These are phyloP conservation scores for Termitomyces eurrhizus DNA, from an alignment of 768 basidiomycete genomes.

Conservation along the genomic window DNA sequence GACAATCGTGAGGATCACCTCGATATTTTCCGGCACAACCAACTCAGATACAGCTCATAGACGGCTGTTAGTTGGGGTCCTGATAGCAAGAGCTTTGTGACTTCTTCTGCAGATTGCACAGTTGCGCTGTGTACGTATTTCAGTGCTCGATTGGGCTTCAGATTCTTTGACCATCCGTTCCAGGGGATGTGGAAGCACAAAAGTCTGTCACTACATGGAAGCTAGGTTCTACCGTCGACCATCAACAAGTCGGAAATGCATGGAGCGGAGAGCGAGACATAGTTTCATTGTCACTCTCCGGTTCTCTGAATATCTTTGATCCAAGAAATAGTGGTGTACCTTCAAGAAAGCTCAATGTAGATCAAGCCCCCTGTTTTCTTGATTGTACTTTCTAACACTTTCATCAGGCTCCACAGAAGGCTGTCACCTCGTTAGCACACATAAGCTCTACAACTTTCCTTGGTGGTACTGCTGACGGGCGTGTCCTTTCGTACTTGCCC, in stretches of 20 bases:
- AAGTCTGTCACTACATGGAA: conserved; percentile 68
- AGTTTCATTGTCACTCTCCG: conserved; percentile 80
- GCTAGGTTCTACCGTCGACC: conserved; percentile 64
- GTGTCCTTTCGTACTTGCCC: conserved; percentile 60
- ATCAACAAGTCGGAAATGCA: conserved; percentile 88
- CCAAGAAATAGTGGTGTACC: conserved; percentile 60
- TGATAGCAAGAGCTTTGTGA: conserved; percentile 69
- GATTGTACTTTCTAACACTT: background rate
- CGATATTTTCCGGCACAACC: background rate
- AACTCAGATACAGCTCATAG: conserved; percentile 27
- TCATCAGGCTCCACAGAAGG: conserved; percentile 71
- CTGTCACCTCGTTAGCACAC: conserved; percentile 63
- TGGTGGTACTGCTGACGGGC: conserved; percentile 78
- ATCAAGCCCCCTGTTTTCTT: conserved; percentile 12
- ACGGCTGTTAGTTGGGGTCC: conserved; percentile 80
- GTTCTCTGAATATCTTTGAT: conserved; percentile 82
- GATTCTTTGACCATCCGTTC: background rate
- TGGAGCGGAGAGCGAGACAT: conserved; percentile 73
- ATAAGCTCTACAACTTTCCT: conserved; percentile 59
- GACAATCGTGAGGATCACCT: conserved; percentile 53
- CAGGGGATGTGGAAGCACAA: conserved; percentile 79
- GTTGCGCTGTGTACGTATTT: conserved; percentile 74
- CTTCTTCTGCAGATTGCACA: conserved; percentile 82
- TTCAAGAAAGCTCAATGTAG: conserved; percentile 56
- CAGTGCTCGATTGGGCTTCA: background rate